These are phyloP conservation scores for Ceratocystis huliohia DNA, from an alignment of 2,329 filamentous ascomycete species.

Conservation along the genomic window DNA sequence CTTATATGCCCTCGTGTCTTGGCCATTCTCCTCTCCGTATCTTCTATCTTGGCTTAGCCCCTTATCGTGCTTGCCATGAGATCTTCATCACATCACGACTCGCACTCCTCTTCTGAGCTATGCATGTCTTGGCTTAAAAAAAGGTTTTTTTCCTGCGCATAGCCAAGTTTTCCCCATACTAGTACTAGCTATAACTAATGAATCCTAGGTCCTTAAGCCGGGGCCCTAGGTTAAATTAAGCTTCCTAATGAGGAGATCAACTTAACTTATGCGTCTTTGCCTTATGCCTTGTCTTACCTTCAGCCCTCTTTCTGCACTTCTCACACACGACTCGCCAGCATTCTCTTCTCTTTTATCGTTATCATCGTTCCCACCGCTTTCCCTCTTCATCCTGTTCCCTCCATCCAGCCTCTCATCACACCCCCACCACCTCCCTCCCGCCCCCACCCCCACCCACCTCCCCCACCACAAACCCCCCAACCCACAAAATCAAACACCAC, in stretches of 20 bases:
- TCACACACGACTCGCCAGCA: too few relatives aligned
- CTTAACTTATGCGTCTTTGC: background rate
- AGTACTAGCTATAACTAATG: background rate
- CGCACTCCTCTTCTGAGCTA: background rate
- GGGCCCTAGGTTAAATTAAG: background rate
- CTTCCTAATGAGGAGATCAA: background rate
- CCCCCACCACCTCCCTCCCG: too few relatives aligned
- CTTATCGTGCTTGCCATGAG: background rate
- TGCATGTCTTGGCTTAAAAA: slow-evolving; percentile 3
- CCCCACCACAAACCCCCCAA: too few relatives aligned
- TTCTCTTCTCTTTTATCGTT: too few relatives aligned
- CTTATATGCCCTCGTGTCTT: background rate
- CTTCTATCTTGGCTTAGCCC: background rate
- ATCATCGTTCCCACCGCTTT: too few relatives aligned
- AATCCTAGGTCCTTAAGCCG: too few relatives aligned
- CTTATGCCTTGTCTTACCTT: background rate
- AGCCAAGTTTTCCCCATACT: background rate
- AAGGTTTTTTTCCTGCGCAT: background rate
- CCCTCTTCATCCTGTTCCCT: too few relatives aligned
- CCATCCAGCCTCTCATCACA: too few relatives aligned
- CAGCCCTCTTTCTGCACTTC: background rate
- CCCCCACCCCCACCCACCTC: too few relatives aligned
- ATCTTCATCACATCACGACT: background rate
- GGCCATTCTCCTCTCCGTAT: background rate
- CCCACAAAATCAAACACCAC: too few relatives aligned